phyloP scores from a whole-genome alignment of 352 stramenopile genomes.

The Globisporangium cederbergense region DNA sequence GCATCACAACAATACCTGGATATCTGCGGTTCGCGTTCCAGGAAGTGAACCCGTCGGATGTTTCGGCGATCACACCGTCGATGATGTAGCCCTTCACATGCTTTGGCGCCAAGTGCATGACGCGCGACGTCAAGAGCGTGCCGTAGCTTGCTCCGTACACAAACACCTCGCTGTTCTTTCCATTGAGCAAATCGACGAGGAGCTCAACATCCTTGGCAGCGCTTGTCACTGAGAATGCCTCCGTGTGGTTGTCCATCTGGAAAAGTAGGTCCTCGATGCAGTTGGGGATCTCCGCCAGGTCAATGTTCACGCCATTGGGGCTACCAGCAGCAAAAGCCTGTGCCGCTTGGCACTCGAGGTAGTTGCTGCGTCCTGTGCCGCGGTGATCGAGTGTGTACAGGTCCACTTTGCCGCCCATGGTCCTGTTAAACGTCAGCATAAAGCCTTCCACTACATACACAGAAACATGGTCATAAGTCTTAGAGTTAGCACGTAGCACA shows the following conservation, averaged over 20 bases:
- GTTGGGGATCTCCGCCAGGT: neutral
- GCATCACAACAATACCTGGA: too few species aligned
- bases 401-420: neutral
- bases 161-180: constrained; percentile 8
- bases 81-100: constrained; percentile 20
- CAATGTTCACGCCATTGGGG: neutral
- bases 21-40: too few species aligned
- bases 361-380: constrained; percentile 11
- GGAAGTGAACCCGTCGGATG: too few species aligned
- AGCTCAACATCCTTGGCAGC: constrained; percentile 6
- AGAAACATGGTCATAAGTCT: too few species aligned
- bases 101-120: constrained; percentile 19
- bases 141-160: constrained; percentile 26
- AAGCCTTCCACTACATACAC: constrained; percentile 9
- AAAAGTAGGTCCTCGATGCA: constrained; percentile 22
- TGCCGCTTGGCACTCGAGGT: neutral
- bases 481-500: too few species aligned
- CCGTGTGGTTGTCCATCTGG: constrained; percentile 58
- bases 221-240: constrained; percentile 51
- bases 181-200: constrained; percentile 1
- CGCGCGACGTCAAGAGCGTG: constrained; percentile 16
- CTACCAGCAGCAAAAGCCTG: constrained; percentile 6
- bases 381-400: constrained; percentile 20
- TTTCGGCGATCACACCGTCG: too few species aligned
- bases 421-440: constrained; percentile 7